Evolutionary conservation across 345 rosid genomes (phyloP).

Genomic region (Melastoma malabathricum): DNA sequence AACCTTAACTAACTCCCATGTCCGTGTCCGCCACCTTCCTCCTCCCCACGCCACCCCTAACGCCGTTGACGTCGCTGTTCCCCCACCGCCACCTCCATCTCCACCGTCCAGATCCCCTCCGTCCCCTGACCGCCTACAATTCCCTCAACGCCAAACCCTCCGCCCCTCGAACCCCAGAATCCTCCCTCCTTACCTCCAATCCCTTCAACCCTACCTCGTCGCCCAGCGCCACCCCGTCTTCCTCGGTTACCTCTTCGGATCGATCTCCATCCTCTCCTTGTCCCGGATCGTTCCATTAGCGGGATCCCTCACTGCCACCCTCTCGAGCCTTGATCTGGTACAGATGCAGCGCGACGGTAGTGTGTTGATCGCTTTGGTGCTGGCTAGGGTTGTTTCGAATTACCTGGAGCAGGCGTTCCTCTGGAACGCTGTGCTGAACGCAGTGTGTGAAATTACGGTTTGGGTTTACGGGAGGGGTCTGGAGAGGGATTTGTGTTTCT

Average conservation of each 20-base stretch:
- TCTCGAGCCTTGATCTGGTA: constrained; percentile 16
- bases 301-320: constrained; percentile 34
- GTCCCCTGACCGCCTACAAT: constrained; percentile 3
- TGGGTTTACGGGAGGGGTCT: constrained; percentile 48
- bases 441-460: constrained; percentile 45
- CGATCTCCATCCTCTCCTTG: constrained; percentile 56
- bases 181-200: constrained; percentile 29
- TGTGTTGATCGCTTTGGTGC: constrained; percentile 28
- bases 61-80: constrained; percentile 1
- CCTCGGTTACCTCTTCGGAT: constrained; percentile 74
- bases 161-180: constrained; percentile 4
- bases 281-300: constrained; percentile 54
- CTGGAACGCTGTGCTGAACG: constrained; percentile 67
- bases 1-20: constrained; percentile 2
- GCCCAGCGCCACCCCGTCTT: constrained; percentile 57
- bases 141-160: constrained; percentile 1
- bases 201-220: constrained; percentile 42
- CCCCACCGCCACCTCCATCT: constrained; percentile 5
- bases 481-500: constrained; percentile 60
- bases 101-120: neutral
- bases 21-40: constrained; percentile 10
- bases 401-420: constrained; percentile 68
- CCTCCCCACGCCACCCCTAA: constrained; percentile 5
- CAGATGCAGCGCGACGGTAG: constrained; percentile 29
- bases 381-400: constrained; percentile 38